Percentiles rank a stretch among this genome's conserved stretches.
phyloP scores from a whole-genome alignment of 2,329 filamentous ascomycete species.

The Curvularia eragrostidis region DNA sequence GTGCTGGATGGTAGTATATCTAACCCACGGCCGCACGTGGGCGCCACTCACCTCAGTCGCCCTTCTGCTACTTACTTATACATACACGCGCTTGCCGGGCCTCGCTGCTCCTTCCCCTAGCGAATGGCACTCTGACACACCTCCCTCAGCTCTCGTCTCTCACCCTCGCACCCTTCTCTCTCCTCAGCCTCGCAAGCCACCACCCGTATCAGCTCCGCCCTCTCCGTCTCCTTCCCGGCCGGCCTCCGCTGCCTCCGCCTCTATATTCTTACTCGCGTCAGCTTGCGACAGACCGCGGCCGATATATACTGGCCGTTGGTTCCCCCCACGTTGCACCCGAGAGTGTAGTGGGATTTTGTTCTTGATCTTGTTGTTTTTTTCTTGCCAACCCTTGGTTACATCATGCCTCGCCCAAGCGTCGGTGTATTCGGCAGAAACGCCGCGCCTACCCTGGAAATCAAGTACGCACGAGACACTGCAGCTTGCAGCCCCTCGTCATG shows the following conservation, averaged over 20 bases:
- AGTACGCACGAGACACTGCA: slow-evolving; percentile 38
- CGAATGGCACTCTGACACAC: slow-evolving; percentile 1
- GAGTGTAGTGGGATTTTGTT: slow-evolving; percentile 17
- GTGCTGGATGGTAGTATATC: slow-evolving; percentile 12
- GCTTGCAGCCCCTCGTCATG: slow-evolving; percentile 5
- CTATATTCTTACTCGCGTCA: slow-evolving; percentile 6
- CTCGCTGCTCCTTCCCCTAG: not conserved
- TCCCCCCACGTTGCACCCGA: not conserved
- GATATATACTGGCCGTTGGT: not conserved
- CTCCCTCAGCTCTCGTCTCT: not conserved
- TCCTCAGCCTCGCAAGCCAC: slow-evolving; percentile 15
- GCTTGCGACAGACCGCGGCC: slow-evolving; percentile 4
- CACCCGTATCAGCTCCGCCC: slow-evolving; percentile 7
- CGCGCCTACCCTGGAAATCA: slow-evolving; percentile 52
- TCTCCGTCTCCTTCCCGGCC: not conserved
- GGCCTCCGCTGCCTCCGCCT: not conserved
- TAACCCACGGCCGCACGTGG: not conserved
- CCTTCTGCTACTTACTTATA: not conserved
- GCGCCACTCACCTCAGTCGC: not conserved
- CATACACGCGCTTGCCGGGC: not conserved
- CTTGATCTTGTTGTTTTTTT: slow-evolving; percentile 13
- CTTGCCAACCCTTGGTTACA: slow-evolving; percentile 18
- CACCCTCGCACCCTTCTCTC: not conserved
- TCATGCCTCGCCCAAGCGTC: slow-evolving; percentile 44
- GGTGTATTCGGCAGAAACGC: slow-evolving; percentile 47